Evolutionary conservation across 1,284 basidiomycete species (phyloP), one percentile per base, ranked within the genome.

Genomic region (Cryptococcus sp.): DNA sequence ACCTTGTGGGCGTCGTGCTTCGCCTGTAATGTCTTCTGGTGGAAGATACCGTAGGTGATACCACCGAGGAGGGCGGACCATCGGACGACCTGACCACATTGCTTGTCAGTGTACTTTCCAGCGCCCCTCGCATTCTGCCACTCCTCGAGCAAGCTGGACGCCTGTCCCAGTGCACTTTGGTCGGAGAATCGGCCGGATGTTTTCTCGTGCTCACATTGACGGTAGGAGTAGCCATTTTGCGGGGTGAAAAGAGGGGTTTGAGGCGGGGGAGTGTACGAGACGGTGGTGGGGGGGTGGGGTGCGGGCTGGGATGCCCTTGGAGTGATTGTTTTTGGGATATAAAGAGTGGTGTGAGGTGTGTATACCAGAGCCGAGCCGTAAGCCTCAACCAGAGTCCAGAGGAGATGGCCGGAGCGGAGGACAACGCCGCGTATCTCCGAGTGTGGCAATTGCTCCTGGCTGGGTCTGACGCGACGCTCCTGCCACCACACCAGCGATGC

Each of bases 11-110:
- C 80, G 78, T 96, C 86, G 74, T 89, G 85, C 64, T 84, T 81
- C 66, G 85, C 84, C 80, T 96, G 92, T 66, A 98, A 81, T 73
- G 93, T 89, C 72, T 88, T 85, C 74, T 88, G 87, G 82, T 98
- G 95, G 68, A 86, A 82, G 76, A 96, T 87, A 70, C 96, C 95
- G 78, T 98, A 98, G 76, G 87, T 80, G 69, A 97, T 84, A 74
- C 95, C 95, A 55, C 84, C 83, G 63, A 88, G 80, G 66, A 98
- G 85, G 52, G 95, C 93, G 39, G 92, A 87, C 80, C 97, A 98
- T 70, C 95, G 91, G 71, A 89, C 89, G 76, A 97, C 94, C 95
- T 98, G n/a, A n/a, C n/a, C n/a, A n/a, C n/a, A 52, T 49, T 23
- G 46, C n/a, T n/a, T n/a, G n/a, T n/a, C n/a, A n/a, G n/a, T n/a